Evolutionary conservation across 2,329 filamentous ascomycete genomes (phyloP).

Genomic region (Penicillium griseofulvum): DNA sequence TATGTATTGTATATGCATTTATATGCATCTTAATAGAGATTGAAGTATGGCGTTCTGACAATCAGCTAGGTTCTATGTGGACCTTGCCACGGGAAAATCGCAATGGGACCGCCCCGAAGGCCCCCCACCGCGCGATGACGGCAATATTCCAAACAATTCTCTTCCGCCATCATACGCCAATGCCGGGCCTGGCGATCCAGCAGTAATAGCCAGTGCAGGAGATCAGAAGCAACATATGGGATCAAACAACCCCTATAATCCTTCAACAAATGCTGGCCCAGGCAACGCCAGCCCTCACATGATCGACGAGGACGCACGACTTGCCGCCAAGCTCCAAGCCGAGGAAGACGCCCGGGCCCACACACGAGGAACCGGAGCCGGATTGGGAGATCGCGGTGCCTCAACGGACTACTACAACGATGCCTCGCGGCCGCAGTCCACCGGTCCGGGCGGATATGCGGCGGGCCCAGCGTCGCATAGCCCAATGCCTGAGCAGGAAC

Average conservation of each 20-base stretch:
- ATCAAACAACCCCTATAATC: conserved; percentile 71
- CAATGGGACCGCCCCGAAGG: conserved; percentile 83
- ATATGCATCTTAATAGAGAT: not conserved
- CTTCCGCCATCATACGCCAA: conserved; percentile 60
- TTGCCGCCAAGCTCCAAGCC: conserved; percentile 75
- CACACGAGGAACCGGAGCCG: conserved; percentile 12
- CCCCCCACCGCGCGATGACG: conserved; percentile 52
- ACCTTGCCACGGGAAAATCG: conserved; percentile 81
- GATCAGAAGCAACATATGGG: conserved; percentile 52
- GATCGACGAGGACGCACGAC: conserved; percentile 65
- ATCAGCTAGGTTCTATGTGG: conserved; percentile 76
- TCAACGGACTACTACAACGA: conserved; percentile 50
- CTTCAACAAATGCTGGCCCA: conserved; percentile 5
- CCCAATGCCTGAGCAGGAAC: conserved; percentile 34
- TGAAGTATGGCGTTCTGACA: not conserved
- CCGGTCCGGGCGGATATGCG: conserved; percentile 7
- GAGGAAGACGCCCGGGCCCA: conserved; percentile 70
- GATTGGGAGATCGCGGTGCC: conserved; percentile 32
- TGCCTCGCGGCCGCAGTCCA: conserved; percentile 16
- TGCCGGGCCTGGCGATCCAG: conserved; percentile 45
- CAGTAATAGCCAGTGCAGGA: conserved; percentile 33
- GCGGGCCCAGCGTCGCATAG: conserved; percentile 16
- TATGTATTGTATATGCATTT: conserved; percentile 30
- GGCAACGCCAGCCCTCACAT: conserved; percentile 22
- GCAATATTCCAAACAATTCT: conserved; percentile 43